Conservation (phyloP, 1,139 yeast species). For the Saccharomyces pastorianus region DNA sequence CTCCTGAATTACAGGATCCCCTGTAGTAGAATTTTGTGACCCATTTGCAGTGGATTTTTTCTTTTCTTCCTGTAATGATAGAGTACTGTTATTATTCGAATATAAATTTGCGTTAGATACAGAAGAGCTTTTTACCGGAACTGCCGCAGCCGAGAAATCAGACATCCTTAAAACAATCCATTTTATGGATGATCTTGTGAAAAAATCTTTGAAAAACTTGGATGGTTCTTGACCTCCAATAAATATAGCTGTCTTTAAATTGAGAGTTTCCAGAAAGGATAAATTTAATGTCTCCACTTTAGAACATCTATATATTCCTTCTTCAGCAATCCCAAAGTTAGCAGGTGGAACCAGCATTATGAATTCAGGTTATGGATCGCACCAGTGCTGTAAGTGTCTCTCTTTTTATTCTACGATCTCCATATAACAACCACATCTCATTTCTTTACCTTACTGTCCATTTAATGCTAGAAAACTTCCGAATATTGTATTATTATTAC, state of each 20-base stretch:
- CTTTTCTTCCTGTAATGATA: not conserved
- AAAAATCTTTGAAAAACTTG: slow-evolving; percentile 34
- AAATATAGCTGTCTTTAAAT: slow-evolving; percentile 49
- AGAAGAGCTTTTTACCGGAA: slow-evolving; percentile 10
- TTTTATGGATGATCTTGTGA: slow-evolving; percentile 27
- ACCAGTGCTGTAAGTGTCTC: not conserved
- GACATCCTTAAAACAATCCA: slow-evolving; percentile 26
- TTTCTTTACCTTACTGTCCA: not conserved
- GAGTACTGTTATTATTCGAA: not conserved
- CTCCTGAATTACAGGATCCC: not conserved
- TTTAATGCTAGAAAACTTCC: not conserved
- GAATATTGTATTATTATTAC: not conserved
- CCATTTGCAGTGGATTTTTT: not conserved
- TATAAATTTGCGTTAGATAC: not conserved
- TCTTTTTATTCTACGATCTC: not conserved
- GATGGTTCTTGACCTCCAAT: slow-evolving; percentile 70
- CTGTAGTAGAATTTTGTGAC: not conserved
- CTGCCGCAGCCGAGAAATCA: slow-evolving; percentile 22
- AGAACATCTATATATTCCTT: slow-evolving; percentile 45
- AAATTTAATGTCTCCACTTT: slow-evolving; percentile 25
- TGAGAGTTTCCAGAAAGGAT: slow-evolving; percentile 46
- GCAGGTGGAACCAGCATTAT: slow-evolving; percentile 74
- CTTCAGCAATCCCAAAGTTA: slow-evolving; percentile 69
- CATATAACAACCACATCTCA: not conserved
- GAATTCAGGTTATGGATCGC: not conserved